Conservation (phyloP, 1,139 yeast genomes). For the Pichia norvegensis region DNA sequence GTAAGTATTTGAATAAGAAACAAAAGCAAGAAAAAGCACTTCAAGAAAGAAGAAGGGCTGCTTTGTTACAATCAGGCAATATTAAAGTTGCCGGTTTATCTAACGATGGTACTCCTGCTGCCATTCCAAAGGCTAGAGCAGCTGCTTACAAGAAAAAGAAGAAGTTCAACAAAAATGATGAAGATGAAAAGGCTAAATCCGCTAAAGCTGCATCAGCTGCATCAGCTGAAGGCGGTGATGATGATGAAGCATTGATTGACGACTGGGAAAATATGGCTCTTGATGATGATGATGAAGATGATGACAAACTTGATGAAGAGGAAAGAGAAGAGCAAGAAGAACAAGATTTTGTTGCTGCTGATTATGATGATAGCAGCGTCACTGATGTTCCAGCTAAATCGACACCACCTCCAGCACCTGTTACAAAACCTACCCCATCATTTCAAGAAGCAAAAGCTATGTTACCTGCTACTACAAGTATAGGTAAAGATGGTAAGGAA, state of each 20-base stretch:
- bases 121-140: constrained; percentile 51
- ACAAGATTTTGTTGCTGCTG: constrained; percentile 23
- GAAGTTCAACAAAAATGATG: constrained; percentile 27
- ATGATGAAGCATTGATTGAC: constrained; percentile 49
- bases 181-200: constrained; percentile 7
- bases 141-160: constrained; percentile 73
- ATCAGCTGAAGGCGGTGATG: constrained; percentile 25
- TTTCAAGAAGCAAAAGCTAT: constrained; percentile 10
- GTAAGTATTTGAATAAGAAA: constrained; percentile 81
- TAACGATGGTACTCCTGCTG: constrained; percentile 21
- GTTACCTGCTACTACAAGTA: constrained; percentile 21
- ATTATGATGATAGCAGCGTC: constrained; percentile 18
- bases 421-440: background rate
- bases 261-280: constrained; percentile 62
- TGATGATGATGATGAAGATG: constrained; percentile 45
- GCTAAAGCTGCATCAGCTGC: constrained; percentile 4
- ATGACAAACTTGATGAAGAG: constrained; percentile 27
- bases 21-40: constrained; percentile 89
- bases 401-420: constrained; percentile 14
- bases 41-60: constrained; percentile 85
- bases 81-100: constrained; percentile 67
- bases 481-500: constrained; percentile 30
- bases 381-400: constrained; percentile 11
- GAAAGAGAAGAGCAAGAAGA: constrained; percentile 23
- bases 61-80: constrained; percentile 67